These are phyloP conservation scores for Globisporangium takayamanum DNA, from an alignment of 352 stramenopile genomes.

Conservation along the genomic window DNA sequence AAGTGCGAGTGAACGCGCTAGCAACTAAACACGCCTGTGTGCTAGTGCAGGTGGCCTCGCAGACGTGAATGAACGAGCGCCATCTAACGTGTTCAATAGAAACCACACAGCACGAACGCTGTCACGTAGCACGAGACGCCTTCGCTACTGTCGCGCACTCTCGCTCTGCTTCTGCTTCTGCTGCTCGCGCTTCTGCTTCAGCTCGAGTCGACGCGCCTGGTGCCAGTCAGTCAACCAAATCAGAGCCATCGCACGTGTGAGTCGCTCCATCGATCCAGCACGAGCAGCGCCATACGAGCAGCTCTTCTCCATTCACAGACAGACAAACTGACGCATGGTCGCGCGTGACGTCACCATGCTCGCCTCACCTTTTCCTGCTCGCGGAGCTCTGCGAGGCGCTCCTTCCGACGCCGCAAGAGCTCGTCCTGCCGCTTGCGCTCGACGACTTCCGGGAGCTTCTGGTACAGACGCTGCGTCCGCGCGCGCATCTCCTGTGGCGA, in stretches of 20 bases:
- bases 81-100: not conserved
- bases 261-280: not conserved
- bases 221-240: not conserved
- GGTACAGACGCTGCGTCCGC: conserved; percentile 53
- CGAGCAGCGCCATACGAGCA: not conserved
- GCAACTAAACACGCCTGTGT: no score
- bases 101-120: not conserved
- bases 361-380: conserved; percentile 59
- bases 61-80: not conserved
- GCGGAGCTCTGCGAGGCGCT: conserved; percentile 58
- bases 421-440: conserved; percentile 72
- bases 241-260: not conserved
- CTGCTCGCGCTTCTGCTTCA: conserved; percentile 41
- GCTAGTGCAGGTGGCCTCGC: not conserved
- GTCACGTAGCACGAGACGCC: no score
- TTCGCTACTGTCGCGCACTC: not conserved
- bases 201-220: conserved; percentile 43
- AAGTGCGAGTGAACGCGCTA: conserved; percentile 6
- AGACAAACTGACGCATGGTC: not conserved
- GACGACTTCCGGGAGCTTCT: conserved; percentile 65
- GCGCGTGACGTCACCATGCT: not conserved
- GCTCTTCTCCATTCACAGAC: not conserved
- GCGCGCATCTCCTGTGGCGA: conserved; percentile 63
- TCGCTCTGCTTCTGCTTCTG: conserved; percentile 11
- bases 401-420: conserved; percentile 46